These are phyloP conservation scores for Acanthamoeba triangularis DNA, from an alignment of 208 protist genomes.

Conservation along the genomic window DNA sequence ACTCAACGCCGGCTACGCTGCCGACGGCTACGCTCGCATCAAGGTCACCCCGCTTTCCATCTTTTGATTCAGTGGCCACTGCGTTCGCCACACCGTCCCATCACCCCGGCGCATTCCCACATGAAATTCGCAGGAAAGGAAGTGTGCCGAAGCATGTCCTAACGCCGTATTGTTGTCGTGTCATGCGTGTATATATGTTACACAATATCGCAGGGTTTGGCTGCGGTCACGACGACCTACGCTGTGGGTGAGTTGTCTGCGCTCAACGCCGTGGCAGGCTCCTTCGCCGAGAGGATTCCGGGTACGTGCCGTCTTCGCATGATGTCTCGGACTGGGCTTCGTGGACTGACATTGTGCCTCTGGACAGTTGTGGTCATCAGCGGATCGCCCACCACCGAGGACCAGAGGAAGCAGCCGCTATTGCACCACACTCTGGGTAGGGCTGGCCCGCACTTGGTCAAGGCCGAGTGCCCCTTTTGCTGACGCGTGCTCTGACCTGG, in stretches of 20 bases:
- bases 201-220: conserved; percentile 30
- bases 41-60: neutral
- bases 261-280: conserved; percentile 74
- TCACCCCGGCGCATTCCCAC: too few relatives aligned
- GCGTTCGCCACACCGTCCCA: neutral
- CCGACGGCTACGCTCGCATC: conserved; percentile 73
- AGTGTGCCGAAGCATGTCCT: neutral
- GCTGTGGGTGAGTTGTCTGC: conserved; percentile 79
- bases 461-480: too few relatives aligned
- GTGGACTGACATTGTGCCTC: neutral
- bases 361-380: conserved; percentile 8
- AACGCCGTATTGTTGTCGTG: neutral
- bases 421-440: conserved; percentile 26
- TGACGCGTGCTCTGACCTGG: neutral
- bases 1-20: conserved; percentile 80
- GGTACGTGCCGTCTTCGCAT: neutral
- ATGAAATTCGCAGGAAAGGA: neutral
- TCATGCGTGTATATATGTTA: neutral
- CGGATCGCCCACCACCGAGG: conserved; percentile 5
- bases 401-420: conserved; percentile 33
- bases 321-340: neutral
- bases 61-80: neutral
- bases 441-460: too few relatives aligned
- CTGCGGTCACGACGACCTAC: conserved; percentile 74
- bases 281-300: conserved; percentile 73